Conservation (phyloP, 1,139 yeast species). For the Taphrina pruni region DNA sequence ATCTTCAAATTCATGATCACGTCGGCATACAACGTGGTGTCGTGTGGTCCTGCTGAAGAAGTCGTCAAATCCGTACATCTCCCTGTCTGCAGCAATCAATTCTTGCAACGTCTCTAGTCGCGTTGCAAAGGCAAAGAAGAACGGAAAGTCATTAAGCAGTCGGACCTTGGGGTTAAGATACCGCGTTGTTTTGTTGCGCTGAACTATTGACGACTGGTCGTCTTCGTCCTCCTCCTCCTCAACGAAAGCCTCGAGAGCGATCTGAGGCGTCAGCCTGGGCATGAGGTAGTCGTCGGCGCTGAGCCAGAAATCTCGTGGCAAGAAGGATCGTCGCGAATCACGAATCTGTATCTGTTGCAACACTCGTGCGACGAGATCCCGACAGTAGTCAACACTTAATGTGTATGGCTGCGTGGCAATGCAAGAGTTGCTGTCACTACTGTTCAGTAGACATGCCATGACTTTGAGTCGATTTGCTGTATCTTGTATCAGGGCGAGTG, state of each 20-base stretch:
- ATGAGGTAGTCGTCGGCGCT: slow-evolving; percentile 49
- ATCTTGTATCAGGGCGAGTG: slow-evolving; percentile 20
- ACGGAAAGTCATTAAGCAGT: slow-evolving; percentile 70
- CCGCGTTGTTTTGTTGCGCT: neutral
- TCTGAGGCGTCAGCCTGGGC: slow-evolving; percentile 47
- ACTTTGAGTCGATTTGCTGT: slow-evolving; percentile 28
- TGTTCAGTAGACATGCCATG: slow-evolving; percentile 9
- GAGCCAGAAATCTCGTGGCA: slow-evolving; percentile 66
- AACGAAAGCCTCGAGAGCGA: slow-evolving; percentile 51
- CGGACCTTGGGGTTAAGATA: neutral
- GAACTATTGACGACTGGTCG: slow-evolving; percentile 35
- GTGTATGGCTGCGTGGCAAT: neutral
- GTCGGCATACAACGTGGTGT: slow-evolving; percentile 63
- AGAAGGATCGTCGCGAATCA: slow-evolving; percentile 68
- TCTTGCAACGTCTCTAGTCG: slow-evolving; percentile 75
- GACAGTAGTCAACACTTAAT: neutral
- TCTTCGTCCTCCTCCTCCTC: slow-evolving; percentile 52
- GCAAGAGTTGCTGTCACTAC: neutral
- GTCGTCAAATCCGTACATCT: slow-evolving; percentile 43
- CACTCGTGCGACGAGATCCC: slow-evolving; percentile 30
- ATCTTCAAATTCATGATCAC: slow-evolving; percentile 74
- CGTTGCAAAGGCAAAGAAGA: slow-evolving; percentile 73
- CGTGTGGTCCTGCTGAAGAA: slow-evolving; percentile 47
- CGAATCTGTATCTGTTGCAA: slow-evolving; percentile 55
- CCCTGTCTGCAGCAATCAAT: slow-evolving; percentile 63